A percentile compares a stretch with the other conserved stretches of the same genome.
phyloP scores from a whole-genome alignment of 1,139 yeast species.

The Meyerozyma sp. region DNA sequence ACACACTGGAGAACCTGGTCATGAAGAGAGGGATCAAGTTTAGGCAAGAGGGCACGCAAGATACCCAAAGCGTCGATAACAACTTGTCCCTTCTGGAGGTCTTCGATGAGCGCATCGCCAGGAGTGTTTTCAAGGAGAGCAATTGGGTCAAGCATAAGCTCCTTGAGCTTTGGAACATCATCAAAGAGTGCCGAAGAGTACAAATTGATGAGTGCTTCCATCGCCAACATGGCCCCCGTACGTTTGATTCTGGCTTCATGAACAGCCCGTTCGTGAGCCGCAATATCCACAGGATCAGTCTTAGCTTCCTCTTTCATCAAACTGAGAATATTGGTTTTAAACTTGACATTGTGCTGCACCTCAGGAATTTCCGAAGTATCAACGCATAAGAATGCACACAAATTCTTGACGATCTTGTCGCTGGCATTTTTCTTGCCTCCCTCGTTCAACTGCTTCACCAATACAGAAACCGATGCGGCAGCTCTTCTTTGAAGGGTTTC shows the following conservation, averaged over 20 bases:
- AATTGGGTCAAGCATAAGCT: conserved; percentile 66
- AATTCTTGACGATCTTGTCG: conserved; percentile 82
- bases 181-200: conserved; percentile 55
- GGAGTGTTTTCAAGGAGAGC: conserved; percentile 19
- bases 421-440: conserved; percentile 67
- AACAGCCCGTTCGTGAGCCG: conserved; percentile 57
- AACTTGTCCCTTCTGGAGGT: conserved; percentile 63
- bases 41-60: conserved; percentile 67
- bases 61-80: conserved; percentile 86
- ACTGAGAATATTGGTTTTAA: conserved; percentile 60
- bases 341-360: conserved; percentile 61
- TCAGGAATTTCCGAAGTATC: conserved; percentile 97
- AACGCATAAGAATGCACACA: conserved; percentile 91
- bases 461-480: conserved; percentile 61
- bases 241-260: conserved; percentile 77
- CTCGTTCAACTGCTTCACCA: conserved; percentile 54
- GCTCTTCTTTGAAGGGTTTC: conserved; percentile 63
- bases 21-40: conserved; percentile 46
- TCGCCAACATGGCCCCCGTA: conserved; percentile 72
- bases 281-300: conserved; percentile 62
- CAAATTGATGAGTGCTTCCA: conserved; percentile 48
- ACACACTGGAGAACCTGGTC: conserved; percentile 42
- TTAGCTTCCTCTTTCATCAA: conserved; percentile 74
- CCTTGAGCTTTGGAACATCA: conserved; percentile 63
- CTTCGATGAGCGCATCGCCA: conserved; percentile 33